phyloP scores from a whole-genome alignment of 179 eudicot species.

The Patellifolia procumbens region DNA sequence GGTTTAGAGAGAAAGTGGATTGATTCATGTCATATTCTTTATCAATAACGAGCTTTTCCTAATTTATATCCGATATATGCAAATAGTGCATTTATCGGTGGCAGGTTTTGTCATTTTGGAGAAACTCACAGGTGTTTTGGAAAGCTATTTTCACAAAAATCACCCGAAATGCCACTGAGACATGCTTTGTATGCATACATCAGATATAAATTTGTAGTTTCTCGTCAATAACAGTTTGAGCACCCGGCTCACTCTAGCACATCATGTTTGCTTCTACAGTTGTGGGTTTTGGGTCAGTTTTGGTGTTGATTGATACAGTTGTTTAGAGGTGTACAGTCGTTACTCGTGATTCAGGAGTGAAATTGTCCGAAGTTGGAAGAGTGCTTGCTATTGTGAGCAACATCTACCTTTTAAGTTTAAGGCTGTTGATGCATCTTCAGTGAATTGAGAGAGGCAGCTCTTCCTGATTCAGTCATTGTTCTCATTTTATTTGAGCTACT shows the following conservation, averaged over 20 bases:
- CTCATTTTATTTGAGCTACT: constrained; percentile 35
- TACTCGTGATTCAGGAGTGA: constrained; percentile 16
- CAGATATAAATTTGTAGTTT: too few relatives aligned
- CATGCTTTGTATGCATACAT: too few relatives aligned
- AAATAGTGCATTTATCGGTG: too few relatives aligned
- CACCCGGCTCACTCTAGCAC: constrained; percentile 28
- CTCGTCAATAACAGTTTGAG: constrained; percentile 35
- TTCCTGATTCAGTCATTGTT: constrained; percentile 22
- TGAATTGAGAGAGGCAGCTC: constrained; percentile 9
- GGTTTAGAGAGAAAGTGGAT: constrained; percentile 23
- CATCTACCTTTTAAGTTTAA: not conserved
- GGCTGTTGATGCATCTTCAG: constrained; percentile 4
- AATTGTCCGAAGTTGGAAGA: constrained; percentile 15
- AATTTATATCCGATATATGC: too few relatives aligned
- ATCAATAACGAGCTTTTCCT: too few relatives aligned
- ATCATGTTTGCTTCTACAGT: constrained; percentile 17
- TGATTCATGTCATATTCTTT: constrained; percentile 31
- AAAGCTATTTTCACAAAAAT: too few relatives aligned
- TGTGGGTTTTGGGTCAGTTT: constrained; percentile 35
- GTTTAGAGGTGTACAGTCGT: constrained; percentile 39
- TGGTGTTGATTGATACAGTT: constrained; percentile 24
- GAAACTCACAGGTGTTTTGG: too few relatives aligned
- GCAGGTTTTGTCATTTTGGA: too few relatives aligned
- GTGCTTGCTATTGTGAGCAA: not conserved
- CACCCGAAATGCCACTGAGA: too few relatives aligned